Evolutionary conservation across 2,329 filamentous ascomycete genomes (phyloP), one percentile per base, ranked within the genome.

Genomic region (Aureobasidium lini): DNA sequence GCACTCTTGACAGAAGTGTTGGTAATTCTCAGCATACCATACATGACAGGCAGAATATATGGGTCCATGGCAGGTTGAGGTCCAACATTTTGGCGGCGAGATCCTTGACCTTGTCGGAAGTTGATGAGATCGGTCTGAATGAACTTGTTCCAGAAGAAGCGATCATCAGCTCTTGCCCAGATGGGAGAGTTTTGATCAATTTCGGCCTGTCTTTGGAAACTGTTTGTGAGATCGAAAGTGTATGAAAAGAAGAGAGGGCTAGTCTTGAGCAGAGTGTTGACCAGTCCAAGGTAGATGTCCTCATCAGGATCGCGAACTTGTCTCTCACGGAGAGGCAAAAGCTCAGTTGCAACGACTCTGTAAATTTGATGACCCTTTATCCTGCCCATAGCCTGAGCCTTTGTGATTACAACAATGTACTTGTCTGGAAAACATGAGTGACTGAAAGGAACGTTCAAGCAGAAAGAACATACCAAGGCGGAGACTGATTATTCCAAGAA

Each of bases 91-190:
- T 84, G 81, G 63, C 87, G 77, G 42, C 81, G 81, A 29, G 76
- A 76, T 62, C 76, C 76, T 37, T 77, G 76, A 2, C 83, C 83
- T 34, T 79, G 83, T 62, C 93, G 86, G 71, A 96, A 95, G 71
- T 96, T 85, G 68, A 97, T 96, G 61, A 99, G 76, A 69, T 96
- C 91, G 7, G 89, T 87, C 72, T 93, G 90, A 50, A 97, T 82
- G 73, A 96, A 95, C 64, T 87, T 87, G 75, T 99, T 99, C 90
- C 93, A 99, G 79, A 96, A 99, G 80, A 99, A 99, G 64, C 94
- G 90, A 71, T 97, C 92, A 73, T 99, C 94, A 64, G 93, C 87
- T 66, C 91, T 82, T 79, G 88, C 87, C 94, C 94, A 99, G 60
- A 97, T 76, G 11, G 94, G 92, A 59, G 81, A 78, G 64, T 84